phyloP scores from a whole-genome alignment of 257 asterid species.

The Avicennia marina region DNA sequence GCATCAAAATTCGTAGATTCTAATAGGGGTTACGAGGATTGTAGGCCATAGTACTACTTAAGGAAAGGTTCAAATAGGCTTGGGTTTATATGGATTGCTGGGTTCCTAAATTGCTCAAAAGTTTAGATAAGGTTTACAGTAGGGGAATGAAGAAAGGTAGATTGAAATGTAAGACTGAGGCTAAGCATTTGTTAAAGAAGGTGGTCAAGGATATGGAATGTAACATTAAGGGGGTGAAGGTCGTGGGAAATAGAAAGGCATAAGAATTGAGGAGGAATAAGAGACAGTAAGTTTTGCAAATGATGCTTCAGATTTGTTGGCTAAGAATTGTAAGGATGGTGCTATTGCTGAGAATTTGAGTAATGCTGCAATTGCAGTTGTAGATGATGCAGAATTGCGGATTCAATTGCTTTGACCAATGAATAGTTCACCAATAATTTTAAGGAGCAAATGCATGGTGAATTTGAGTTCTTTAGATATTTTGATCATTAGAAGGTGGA shows the following conservation, averaged over 20 bases:
- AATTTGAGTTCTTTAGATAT: conserved; percentile 24
- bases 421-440: conserved; percentile 54
- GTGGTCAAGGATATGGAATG: conserved; percentile 21
- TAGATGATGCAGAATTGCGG: conserved; percentile 50
- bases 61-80: conserved; percentile 27
- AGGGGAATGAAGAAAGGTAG: conserved; percentile 21
- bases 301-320: conserved; percentile 22
- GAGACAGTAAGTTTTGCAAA: conserved; percentile 22
- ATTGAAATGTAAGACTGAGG: conserved; percentile 22
- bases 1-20: conserved; percentile 56
- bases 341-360: not conserved
- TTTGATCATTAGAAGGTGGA: conserved; percentile 24
- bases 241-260: conserved; percentile 26
- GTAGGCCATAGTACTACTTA: conserved; percentile 63
- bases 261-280: conserved; percentile 24
- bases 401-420: conserved; percentile 54
- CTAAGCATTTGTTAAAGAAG: conserved; percentile 22
- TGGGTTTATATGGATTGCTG: conserved; percentile 84
- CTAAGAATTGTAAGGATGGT: conserved; percentile 22
- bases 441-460: conserved; percentile 17
- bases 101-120: conserved; percentile 72
- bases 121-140: conserved; percentile 33
- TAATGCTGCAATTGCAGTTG: conserved; percentile 25
- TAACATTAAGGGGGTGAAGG: conserved; percentile 28
- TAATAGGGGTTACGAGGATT: conserved; percentile 40